Evolutionary conservation across 257 asterid genomes (phyloP).

Genomic region (Paulownia fortunei): DNA sequence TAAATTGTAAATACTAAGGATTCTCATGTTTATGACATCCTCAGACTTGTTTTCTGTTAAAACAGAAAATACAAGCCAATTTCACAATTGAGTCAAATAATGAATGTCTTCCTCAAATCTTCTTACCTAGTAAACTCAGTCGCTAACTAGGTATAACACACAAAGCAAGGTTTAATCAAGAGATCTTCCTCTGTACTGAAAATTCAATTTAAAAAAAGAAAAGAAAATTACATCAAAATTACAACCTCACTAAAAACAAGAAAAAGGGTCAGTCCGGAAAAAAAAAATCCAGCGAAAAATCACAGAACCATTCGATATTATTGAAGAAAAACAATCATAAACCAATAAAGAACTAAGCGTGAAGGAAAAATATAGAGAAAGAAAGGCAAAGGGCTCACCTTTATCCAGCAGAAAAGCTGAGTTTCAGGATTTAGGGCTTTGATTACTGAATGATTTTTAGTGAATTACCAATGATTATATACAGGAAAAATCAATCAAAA

Average conservation of each 20-base stretch:
- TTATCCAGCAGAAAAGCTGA: slow-evolving; percentile 11
- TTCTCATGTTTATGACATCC: background rate
- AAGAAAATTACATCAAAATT: background rate
- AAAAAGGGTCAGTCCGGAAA: background rate
- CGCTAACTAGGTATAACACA: background rate
- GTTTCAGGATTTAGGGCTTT: slow-evolving; percentile 10
- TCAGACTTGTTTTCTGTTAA: background rate
- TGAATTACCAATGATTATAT: background rate
- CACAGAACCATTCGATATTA: background rate
- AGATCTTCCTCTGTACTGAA: background rate
- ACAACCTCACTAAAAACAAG: background rate
- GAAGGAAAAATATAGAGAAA: background rate
- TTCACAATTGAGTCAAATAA: background rate
- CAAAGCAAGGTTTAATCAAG: background rate
- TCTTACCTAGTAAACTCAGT: background rate
- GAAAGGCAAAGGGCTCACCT: slow-evolving; percentile 10
- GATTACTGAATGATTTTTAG: background rate
- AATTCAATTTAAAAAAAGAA: background rate
- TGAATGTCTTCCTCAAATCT: background rate
- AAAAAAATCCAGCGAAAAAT: background rate
- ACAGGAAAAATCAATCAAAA: background rate
- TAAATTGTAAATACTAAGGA: background rate
- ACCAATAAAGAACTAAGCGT: background rate
- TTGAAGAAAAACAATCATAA: background rate
- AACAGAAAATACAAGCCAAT: background rate